These are phyloP conservation scores for Teratosphaeria zuluensis DNA, from an alignment of 2,329 filamentous ascomycete genomes.

Conservation along the genomic window DNA sequence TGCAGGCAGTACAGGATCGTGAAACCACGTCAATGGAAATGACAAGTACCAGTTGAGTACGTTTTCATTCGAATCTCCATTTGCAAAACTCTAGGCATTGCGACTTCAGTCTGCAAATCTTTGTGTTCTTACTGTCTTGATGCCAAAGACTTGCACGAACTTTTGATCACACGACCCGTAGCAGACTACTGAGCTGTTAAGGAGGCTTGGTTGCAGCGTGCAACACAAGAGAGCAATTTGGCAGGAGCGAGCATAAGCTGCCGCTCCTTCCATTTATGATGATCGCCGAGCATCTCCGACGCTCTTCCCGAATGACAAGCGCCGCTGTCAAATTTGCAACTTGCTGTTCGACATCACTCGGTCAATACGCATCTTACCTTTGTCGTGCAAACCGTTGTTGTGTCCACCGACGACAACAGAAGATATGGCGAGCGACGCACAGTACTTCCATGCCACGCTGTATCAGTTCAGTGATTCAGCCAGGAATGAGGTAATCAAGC, in stretches of 20 bases:
- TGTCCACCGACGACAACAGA: not conserved
- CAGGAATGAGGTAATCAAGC: constrained; percentile 9
- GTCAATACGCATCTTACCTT: too few species aligned
- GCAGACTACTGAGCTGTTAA: too few species aligned
- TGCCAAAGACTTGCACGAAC: too few species aligned
- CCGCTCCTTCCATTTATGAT: not conserved
- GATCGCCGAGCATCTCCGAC: not conserved
- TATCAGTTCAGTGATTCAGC: constrained; percentile 17
- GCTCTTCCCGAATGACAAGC: not conserved
- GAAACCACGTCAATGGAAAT: not conserved
- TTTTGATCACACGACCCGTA: too few species aligned
- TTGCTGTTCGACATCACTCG: not conserved
- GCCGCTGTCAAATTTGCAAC: not conserved
- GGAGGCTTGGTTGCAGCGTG: too few species aligned
- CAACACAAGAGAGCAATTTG: not conserved
- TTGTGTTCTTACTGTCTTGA: too few species aligned
- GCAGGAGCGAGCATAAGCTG: not conserved
- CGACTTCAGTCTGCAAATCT: too few species aligned
- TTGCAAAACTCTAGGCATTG: too few species aligned
- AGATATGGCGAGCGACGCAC: constrained; percentile 3
- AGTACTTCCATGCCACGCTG: constrained; percentile 19
- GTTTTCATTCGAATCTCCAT: too few species aligned
- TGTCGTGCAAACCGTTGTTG: not conserved
- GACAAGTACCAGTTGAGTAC: not conserved
- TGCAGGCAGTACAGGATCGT: not conserved